Evolutionary conservation across 148 eudicot genomes (phyloP).

Genomic region (Pouteria glomerata): DNA sequence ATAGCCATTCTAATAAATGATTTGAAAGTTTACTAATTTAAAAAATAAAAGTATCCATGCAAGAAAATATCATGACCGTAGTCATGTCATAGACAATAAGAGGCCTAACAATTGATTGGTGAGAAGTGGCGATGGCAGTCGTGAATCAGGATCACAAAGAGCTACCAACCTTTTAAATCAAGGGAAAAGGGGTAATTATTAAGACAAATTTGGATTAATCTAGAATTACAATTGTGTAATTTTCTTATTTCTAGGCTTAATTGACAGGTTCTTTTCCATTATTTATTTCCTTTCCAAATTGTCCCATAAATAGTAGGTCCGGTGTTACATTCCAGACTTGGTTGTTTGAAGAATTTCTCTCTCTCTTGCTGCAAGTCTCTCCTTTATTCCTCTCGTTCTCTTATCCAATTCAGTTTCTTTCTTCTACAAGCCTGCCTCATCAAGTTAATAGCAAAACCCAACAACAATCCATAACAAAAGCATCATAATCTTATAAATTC

Average conservation of each 20-base stretch:
- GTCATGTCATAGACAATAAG: background rate
- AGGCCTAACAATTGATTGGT: background rate
- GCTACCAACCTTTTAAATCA: too few species aligned
- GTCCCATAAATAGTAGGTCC: background rate
- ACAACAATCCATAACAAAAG: background rate
- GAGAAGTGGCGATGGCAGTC: too few species aligned
- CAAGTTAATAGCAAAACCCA: background rate
- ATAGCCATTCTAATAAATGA: too few species aligned
- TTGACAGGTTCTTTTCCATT: background rate
- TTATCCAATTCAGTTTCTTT: background rate
- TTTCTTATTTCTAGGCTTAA: background rate
- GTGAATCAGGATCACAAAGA: too few species aligned
- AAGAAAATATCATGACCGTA: background rate
- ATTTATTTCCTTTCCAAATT: background rate
- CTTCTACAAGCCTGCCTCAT: background rate
- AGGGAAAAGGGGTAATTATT: too few species aligned
- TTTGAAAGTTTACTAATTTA: too few species aligned
- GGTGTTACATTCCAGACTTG: too few species aligned
- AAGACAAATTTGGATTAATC: background rate
- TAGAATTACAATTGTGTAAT: background rate
- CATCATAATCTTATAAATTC: background rate
- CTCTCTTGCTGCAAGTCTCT: background rate
- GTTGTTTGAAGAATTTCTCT: too few species aligned
- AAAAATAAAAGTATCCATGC: background rate
- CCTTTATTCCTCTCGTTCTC: background rate